Base-by-base conservation (phyloP, 495 filamentous ascomycete genomes). In the Rostrohypoxylon terebratum region DNA sequence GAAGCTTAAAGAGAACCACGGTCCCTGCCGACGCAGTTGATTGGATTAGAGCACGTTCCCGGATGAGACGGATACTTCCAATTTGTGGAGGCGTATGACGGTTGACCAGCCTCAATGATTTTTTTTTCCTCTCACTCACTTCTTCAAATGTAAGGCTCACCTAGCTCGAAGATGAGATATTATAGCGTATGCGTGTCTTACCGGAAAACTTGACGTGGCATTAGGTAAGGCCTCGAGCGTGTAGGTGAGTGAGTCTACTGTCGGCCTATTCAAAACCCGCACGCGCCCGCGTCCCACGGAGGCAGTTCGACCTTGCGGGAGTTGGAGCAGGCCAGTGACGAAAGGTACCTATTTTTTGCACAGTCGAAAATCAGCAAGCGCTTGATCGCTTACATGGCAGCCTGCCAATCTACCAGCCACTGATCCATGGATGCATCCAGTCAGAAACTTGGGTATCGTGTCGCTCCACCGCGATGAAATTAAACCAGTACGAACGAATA, bases 11-110 rank as follows among this genome's bases (percentile, higher is more conserved):
- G 42, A 47, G 55, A 62, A 28, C 62, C 71, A 63, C 48, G 66
- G 58, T 66, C 21, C 36, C 14, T 54, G 13, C 23, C 2, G 33
- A 53, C 1, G 44, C 28, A 63, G 31, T 63, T 34, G 63, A 70
- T 74, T 74, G 71, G 71, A 34, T 13, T 13, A 59, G 6, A 53
- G 50, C 23, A 42, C 13, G n/a, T 31, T 20, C 36, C 59, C 71
- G 71, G 71, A 65, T 74, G 63, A 48, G 61, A 74, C 71, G 71
- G 71, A 67, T 59, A 69, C 57, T 69, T 69, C 66, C 71, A 69
- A 69, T 63, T 34, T 71, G 68, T 67, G 69, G 69, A 60, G 68
- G 53, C 63, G 42, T 45, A 25, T n/a, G n/a, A n/a, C n/a, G n/a
- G n/a, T 44, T 64, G 54, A 68, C 70, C 65, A 69, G 33, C 70